These are phyloP conservation scores for Exophiala phaeomuriformis DNA, from an alignment of 2,329 filamentous ascomycete genomes.

Conservation along the genomic window DNA sequence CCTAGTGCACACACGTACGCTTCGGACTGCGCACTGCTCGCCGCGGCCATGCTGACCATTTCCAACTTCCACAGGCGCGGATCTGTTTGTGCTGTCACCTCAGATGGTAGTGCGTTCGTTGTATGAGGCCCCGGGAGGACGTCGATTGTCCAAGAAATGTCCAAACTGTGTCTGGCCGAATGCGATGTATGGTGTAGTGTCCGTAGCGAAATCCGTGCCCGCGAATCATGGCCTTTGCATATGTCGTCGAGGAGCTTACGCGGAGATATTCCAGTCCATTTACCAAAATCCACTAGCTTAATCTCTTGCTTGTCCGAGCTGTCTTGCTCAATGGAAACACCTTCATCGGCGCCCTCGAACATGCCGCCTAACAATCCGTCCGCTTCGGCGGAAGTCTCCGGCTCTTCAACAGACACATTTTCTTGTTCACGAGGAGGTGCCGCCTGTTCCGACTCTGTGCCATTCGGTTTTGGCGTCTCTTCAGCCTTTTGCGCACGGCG, in stretches of 20 bases:
- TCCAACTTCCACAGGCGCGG: conserved; percentile 53
- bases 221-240: conserved; percentile 69
- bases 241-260: conserved; percentile 73
- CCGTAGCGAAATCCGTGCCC: conserved; percentile 59
- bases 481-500: conserved; percentile 2
- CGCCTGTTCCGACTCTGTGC: background rate
- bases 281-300: conserved; percentile 73
- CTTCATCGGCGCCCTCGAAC: conserved; percentile 41
- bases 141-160: conserved; percentile 68
- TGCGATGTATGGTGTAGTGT: conserved; percentile 66
- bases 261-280: conserved; percentile 68
- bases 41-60: conserved; percentile 67
- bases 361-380: conserved; percentile 50
- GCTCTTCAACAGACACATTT: conserved; percentile 2
- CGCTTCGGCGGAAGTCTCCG: conserved; percentile 36
- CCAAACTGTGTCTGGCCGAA: conserved; percentile 66
- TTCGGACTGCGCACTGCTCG: conserved; percentile 74
- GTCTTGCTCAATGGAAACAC: conserved; percentile 12
- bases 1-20: conserved; percentile 74
- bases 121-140: conserved; percentile 49
- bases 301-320: conserved; percentile 39
- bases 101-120: conserved; percentile 35
- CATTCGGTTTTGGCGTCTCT: background rate
- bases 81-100: conserved; percentile 41
- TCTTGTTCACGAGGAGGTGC: conserved; percentile 33